Evolutionary conservation across 768 basidiomycete genomes (phyloP).

Genomic region (Tricholoma hemisulphureum): DNA sequence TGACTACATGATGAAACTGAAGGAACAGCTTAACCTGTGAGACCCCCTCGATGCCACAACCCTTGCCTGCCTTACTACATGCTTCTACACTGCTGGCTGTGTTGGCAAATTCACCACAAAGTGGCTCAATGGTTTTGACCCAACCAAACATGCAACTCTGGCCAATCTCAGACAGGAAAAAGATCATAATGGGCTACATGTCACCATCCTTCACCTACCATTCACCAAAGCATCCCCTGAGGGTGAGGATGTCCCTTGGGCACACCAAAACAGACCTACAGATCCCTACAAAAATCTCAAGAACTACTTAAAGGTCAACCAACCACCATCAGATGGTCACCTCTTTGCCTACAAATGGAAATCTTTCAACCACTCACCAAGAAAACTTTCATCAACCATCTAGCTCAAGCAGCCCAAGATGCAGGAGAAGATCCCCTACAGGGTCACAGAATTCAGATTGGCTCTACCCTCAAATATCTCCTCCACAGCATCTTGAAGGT

Average conservation of each 20-base stretch:
- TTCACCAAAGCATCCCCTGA: constrained; percentile 9
- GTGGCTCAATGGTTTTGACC: not conserved
- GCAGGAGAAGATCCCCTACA: too few species aligned
- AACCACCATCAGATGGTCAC: constrained; percentile 1
- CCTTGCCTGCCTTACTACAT: constrained; percentile 16
- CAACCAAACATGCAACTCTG: not conserved
- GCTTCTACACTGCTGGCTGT: constrained; percentile 12
- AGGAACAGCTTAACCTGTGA: too few species aligned
- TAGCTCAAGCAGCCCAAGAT: too few species aligned
- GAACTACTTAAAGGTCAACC: constrained; percentile 8
- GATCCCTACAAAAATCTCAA: constrained; percentile 9
- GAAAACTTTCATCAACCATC: too few species aligned
- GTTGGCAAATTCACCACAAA: constrained; percentile 21
- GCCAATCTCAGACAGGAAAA: not conserved
- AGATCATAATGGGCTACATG: constrained; percentile 1
- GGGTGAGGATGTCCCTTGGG: constrained; percentile 16
- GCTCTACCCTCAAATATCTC: too few species aligned
- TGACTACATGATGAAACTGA: too few species aligned
- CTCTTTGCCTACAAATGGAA: too few species aligned
- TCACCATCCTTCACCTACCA: constrained; percentile 10
- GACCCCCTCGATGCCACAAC: too few species aligned
- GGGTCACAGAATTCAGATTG: too few species aligned
- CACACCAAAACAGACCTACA: too few species aligned
- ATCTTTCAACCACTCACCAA: too few species aligned
- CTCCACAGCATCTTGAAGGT: too few species aligned